Evolutionary conservation across 164 flowering plant species (phyloP).

Genomic region (Magnolia changhungtana): DNA sequence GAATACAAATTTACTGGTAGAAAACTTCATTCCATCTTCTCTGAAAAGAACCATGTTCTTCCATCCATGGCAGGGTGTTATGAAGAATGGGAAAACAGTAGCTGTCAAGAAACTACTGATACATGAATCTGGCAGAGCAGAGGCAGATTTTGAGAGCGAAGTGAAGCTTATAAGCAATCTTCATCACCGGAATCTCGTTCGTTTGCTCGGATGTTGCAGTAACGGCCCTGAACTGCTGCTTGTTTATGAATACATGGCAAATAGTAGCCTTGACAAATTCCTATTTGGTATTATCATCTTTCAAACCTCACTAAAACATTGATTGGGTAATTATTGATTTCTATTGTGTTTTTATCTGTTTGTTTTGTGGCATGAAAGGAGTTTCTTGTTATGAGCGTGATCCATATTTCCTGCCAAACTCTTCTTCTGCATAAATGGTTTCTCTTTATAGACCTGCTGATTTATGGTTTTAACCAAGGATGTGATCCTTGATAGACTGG

Average conservation of each 20-base stretch:
- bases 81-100: constrained; percentile 47
- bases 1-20: not conserved
- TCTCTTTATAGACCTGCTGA: too few relatives aligned
- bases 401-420: too few relatives aligned
- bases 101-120: constrained; percentile 54
- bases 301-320: not conserved
- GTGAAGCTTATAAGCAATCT: constrained; percentile 60
- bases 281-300: constrained; percentile 36
- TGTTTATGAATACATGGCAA: constrained; percentile 56
- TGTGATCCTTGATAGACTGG: too few relatives aligned
- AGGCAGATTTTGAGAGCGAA: constrained; percentile 42
- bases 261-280: constrained; percentile 53
- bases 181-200: constrained; percentile 56
- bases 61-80: constrained; percentile 33
- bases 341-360: too few relatives aligned
- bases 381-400: too few relatives aligned
- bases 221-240: constrained; percentile 48
- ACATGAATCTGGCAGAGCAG: constrained; percentile 25
- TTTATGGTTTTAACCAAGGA: too few relatives aligned
- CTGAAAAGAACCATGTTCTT: not conserved
- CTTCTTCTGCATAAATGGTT: too few relatives aligned
- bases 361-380: too few relatives aligned
- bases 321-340: not conserved
- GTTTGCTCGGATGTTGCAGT: constrained; percentile 54
- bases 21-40: not conserved